These are phyloP conservation scores for Aspergillus pseudoterreus DNA, from an alignment of 2,329 filamentous ascomycete species.

Conservation along the genomic window DNA sequence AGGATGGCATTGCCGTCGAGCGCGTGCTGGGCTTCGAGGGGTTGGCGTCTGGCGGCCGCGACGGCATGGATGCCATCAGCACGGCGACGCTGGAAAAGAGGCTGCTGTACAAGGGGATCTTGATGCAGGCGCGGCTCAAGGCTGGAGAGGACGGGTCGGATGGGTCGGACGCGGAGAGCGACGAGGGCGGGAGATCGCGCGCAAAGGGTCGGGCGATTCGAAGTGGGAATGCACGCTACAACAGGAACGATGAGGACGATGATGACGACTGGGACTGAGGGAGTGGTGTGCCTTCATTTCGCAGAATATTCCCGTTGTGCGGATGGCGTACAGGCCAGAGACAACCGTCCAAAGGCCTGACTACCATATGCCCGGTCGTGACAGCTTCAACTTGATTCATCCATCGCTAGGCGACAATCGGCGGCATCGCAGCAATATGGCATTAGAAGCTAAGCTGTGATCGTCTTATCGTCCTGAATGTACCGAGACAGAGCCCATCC, in stretches of 20 bases:
- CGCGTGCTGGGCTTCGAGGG: conserved; percentile 48
- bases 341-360: too few relatives aligned
- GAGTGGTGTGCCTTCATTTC: not conserved
- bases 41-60: conserved; percentile 33
- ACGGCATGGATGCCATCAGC: conserved; percentile 38
- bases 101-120: conserved; percentile 37
- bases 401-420: too few relatives aligned
- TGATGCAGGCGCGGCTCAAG: conserved; percentile 33
- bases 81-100: conserved; percentile 41
- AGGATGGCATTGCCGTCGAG: conserved; percentile 43
- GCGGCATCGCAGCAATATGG: not conserved
- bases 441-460: too few relatives aligned
- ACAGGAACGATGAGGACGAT: conserved; percentile 38
- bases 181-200: conserved; percentile 12
- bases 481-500: too few relatives aligned
- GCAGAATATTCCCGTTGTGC: not conserved
- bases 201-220: conserved; percentile 24
- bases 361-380: too few relatives aligned
- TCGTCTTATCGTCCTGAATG: too few relatives aligned
- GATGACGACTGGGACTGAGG: conserved; percentile 48
- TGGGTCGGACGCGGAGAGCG: conserved; percentile 23
- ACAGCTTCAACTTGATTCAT: too few relatives aligned
- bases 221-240: conserved; percentile 25
- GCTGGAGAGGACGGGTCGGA: conserved; percentile 22
- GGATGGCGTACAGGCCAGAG: too few relatives aligned